Percentiles rank a stretch among this genome's conserved stretches.
These are phyloP conservation scores for Fusarium lyarnte DNA, from an alignment of 2,329 filamentous ascomycete species.

Conservation along the genomic window DNA sequence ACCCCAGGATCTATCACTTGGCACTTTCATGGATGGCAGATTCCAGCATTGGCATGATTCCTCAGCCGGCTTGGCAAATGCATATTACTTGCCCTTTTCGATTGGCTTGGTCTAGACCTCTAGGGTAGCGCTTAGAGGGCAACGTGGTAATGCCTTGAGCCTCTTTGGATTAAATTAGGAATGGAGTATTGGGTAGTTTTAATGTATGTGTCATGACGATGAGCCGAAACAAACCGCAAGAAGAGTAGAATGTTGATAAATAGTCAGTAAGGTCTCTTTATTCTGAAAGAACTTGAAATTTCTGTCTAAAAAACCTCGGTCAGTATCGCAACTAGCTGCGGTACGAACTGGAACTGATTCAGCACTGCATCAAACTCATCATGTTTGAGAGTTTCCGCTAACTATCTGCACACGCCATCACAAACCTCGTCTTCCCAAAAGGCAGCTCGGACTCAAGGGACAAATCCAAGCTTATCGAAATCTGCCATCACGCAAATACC, in stretches of 20 bases:
- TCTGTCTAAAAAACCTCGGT: rapidly evolving
- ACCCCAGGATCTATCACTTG: neutral
- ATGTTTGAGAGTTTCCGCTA: neutral
- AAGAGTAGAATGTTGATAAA: neutral
- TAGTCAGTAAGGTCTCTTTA: rapidly evolving
- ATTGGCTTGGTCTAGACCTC: neutral
- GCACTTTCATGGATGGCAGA: neutral
- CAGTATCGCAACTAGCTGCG: neutral
- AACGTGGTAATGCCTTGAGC: neutral
- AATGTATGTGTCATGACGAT: too few species aligned
- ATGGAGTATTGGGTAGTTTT: neutral
- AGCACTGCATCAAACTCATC: rapidly evolving
- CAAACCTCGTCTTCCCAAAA: too few species aligned
- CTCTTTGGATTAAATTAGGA: neutral
- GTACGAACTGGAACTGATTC: rapidly evolving
- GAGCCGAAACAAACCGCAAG: too few species aligned
- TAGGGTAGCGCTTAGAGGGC: neutral
- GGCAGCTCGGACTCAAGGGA: neutral
- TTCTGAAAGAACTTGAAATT: rapidly evolving
- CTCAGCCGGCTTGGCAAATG: neutral
- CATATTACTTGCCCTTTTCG: neutral
- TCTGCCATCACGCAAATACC: neutral
- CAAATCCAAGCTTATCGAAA: neutral
- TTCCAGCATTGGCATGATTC: neutral
- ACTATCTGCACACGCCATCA: neutral